Conservation (phyloP, 2,329 filamentous ascomycete species). For the Botrytis squamosa region DNA sequence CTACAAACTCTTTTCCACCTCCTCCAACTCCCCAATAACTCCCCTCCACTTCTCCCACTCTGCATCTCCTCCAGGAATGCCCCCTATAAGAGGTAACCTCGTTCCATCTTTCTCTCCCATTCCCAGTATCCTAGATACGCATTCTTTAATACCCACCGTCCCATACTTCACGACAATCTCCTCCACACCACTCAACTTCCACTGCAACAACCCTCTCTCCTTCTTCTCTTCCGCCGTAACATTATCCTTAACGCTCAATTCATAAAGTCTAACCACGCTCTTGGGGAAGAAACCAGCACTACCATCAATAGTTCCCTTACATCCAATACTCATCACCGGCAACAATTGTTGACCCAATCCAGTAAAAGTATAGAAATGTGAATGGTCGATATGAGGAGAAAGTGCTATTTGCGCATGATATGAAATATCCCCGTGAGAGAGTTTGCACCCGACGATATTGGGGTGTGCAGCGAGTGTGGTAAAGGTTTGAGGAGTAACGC, state of each 20-base stretch:
- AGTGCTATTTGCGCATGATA: slow-evolving; percentile 60
- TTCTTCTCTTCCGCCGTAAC: slow-evolving; percentile 45
- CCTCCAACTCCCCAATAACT: slow-evolving; percentile 34
- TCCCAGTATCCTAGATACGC: slow-evolving; percentile 55
- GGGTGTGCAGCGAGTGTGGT: slow-evolving; percentile 57
- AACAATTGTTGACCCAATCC: slow-evolving; percentile 65
- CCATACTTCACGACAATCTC: slow-evolving; percentile 60
- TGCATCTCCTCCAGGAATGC: slow-evolving; percentile 50
- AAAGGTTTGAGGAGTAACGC: slow-evolving; percentile 57
- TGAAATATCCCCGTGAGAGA: slow-evolving; percentile 67
- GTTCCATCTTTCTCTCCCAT: slow-evolving; percentile 60
- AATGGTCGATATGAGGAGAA: slow-evolving; percentile 58
- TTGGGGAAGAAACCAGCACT: slow-evolving; percentile 64
- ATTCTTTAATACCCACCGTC: slow-evolving; percentile 65
- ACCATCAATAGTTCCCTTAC: slow-evolving; percentile 65
- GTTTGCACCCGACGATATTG: slow-evolving; percentile 69
- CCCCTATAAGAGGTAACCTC: slow-evolving; percentile 56
- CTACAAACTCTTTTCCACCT: slow-evolving; percentile 37
- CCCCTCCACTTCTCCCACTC: slow-evolving; percentile 52
- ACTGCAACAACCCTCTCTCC: slow-evolving; percentile 57
- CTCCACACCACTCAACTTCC: slow-evolving; percentile 59
- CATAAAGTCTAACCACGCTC: slow-evolving; percentile 57
- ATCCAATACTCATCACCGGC: slow-evolving; percentile 60
- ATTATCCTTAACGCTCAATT: slow-evolving; percentile 44
- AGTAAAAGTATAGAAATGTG: slow-evolving; percentile 60